Conservation (phyloP, 345 rosid species). For the Arabis hirsuta region DNA sequence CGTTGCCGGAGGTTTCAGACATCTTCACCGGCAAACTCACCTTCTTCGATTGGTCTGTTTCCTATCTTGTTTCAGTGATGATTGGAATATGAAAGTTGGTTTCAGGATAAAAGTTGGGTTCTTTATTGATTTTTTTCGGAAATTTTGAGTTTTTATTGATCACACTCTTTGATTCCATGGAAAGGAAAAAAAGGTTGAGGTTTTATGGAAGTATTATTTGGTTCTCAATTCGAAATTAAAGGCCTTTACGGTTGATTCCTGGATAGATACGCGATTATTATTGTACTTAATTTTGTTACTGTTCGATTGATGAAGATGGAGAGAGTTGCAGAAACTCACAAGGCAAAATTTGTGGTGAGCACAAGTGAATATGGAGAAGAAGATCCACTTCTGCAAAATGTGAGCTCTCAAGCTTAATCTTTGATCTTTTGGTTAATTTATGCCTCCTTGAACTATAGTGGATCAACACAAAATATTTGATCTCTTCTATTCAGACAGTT, state of each 20-base stretch:
- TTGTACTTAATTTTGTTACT: constrained; percentile 12
- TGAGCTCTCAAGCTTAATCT: constrained; percentile 42
- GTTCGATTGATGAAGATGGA: constrained; percentile 60
- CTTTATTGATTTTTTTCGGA: neutral
- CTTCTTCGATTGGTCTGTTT: constrained; percentile 71
- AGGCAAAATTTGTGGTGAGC: constrained; percentile 64
- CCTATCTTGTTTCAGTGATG: constrained; percentile 8
- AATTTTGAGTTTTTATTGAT: neutral
- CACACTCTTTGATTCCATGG: neutral
- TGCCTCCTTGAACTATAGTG: neutral
- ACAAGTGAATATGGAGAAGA: constrained; percentile 63
- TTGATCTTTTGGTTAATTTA: neutral
- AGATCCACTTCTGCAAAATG: constrained; percentile 68
- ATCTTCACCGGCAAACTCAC: constrained; percentile 49
- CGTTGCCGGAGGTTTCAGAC: constrained; percentile 65
- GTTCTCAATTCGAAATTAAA: no score
- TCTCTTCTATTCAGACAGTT: neutral
- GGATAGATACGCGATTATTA: neutral
- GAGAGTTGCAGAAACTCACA: constrained; percentile 55
- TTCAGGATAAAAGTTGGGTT: neutral
- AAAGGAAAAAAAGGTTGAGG: neutral
- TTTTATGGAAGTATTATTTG: no score
- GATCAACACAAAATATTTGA: neutral
- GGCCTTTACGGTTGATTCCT: neutral
- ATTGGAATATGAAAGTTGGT: no score